Conservation (phyloP, 129 eudicot species). For the Smallanthus sonchifolius region DNA sequence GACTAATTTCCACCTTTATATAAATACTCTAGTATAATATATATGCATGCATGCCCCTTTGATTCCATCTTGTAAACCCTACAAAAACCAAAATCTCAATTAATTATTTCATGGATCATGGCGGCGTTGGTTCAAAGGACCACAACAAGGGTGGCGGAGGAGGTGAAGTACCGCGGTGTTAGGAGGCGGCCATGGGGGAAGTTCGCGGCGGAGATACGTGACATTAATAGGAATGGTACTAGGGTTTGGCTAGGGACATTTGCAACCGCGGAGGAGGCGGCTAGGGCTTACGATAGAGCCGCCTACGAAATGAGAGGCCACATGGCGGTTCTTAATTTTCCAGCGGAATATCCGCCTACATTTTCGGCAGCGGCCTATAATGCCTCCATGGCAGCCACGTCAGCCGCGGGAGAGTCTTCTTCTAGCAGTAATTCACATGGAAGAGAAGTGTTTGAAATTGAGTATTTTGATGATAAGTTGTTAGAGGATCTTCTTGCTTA, state of each 20-base stretch:
- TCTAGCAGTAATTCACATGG: constrained; percentile 9
- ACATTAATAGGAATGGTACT: constrained; percentile 23
- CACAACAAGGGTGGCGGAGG: background rate
- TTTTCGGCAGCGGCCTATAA: constrained; percentile 26
- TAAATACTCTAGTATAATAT: background rate
- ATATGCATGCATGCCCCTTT: background rate
- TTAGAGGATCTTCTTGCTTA: background rate
- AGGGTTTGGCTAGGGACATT: constrained; percentile 54
- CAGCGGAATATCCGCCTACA: constrained; percentile 40
- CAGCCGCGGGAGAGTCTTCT: background rate
- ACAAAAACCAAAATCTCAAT: background rate
- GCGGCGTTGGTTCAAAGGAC: constrained; percentile 5
- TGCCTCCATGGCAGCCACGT: background rate
- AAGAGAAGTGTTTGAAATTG: constrained; percentile 9
- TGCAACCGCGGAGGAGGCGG: constrained; percentile 50
- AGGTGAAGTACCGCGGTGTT: constrained; percentile 37
- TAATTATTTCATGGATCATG: background rate
- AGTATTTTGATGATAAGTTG: background rate
- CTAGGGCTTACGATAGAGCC: constrained; percentile 48
- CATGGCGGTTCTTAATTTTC: constrained; percentile 49
- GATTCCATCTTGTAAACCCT: background rate
- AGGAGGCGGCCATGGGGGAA: constrained; percentile 48
- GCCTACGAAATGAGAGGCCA: constrained; percentile 44
- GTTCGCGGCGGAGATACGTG: constrained; percentile 48
- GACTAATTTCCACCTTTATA: constrained; percentile 14